phyloP scores from a whole-genome alignment of 140 eudicot genomes.

The Oenanthe javanica region DNA sequence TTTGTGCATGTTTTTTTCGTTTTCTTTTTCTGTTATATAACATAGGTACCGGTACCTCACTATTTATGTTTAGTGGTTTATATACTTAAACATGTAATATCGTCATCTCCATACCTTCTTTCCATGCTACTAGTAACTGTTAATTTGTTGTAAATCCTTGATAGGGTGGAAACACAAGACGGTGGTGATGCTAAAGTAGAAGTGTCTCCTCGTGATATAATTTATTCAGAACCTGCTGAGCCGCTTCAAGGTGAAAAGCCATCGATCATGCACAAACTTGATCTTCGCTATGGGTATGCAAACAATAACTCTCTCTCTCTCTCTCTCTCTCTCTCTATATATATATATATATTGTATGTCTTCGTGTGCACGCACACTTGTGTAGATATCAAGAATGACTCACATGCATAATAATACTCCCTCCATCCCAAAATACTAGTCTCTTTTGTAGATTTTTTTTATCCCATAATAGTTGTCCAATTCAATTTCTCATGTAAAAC shows the following conservation, averaged over 20 bases:
- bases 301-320: neutral
- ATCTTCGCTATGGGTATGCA: conserved; percentile 91
- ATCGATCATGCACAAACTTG: conserved; percentile 63
- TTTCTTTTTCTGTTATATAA: neutral
- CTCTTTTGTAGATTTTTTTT: too few species aligned
- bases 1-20: neutral
- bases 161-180: conserved; percentile 96
- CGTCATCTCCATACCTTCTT: conserved; percentile 6
- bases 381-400: neutral
- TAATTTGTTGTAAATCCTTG: neutral
- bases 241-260: conserved; percentile 66
- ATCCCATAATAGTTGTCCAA: too few species aligned
- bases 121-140: neutral
- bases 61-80: neutral
- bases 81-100: neutral
- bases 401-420: neutral
- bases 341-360: neutral
- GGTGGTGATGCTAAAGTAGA: conserved; percentile 97
- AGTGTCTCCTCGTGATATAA: conserved; percentile 92
- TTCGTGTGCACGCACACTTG: neutral
- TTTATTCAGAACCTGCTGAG: conserved; percentile 82
- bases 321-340: neutral
- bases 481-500: too few species aligned
- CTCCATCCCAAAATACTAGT: too few species aligned
- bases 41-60: neutral